A percentile compares a stretch with the other conserved stretches of the same genome.
phyloP scores from a whole-genome alignment of 2,329 filamentous ascomycete genomes.

The Neonectria magnoliae region DNA sequence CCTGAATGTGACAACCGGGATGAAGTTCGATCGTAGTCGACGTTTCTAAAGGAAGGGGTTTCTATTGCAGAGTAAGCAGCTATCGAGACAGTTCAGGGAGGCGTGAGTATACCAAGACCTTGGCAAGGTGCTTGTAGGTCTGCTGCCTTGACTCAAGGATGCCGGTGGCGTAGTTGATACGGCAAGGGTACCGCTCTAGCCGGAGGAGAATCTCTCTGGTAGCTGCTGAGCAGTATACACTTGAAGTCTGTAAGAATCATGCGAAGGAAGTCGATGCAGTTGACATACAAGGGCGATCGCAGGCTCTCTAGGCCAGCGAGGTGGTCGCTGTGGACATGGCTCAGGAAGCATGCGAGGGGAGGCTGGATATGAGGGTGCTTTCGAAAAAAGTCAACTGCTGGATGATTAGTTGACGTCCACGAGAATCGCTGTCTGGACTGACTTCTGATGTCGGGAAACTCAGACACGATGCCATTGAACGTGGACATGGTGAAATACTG shows the following conservation, averaged over 20 bases:
- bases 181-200: constrained; percentile 80
- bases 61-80: constrained; percentile 54
- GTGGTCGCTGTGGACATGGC: constrained; percentile 93
- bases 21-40: constrained; percentile 80
- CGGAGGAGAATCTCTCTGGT: constrained; percentile 84
- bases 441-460: constrained; percentile 84
- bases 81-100: fast-evolving
- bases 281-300: constrained; percentile 74
- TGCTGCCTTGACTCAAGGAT: constrained; percentile 79
- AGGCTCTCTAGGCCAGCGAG: constrained; percentile 81
- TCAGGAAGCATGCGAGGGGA: constrained; percentile 86
- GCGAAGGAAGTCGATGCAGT: neutral
- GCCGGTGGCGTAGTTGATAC: constrained; percentile 82
- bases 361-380: constrained; percentile 61
- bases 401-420: constrained; percentile 4
- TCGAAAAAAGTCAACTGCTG: constrained; percentile 83
- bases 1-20: constrained; percentile 74
- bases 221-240: constrained; percentile 87
- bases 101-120: constrained; percentile 64
- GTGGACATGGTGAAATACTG: constrained; percentile 71
- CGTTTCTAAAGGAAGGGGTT: constrained; percentile 83
- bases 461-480: constrained; percentile 75
- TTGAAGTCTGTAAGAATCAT: constrained; percentile 34
- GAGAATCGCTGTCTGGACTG: neutral
- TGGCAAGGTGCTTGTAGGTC: constrained; percentile 80